Base-by-base conservation (phyloP, 495 filamentous ascomycete genomes). In the Neurospora intermedia region DNA sequence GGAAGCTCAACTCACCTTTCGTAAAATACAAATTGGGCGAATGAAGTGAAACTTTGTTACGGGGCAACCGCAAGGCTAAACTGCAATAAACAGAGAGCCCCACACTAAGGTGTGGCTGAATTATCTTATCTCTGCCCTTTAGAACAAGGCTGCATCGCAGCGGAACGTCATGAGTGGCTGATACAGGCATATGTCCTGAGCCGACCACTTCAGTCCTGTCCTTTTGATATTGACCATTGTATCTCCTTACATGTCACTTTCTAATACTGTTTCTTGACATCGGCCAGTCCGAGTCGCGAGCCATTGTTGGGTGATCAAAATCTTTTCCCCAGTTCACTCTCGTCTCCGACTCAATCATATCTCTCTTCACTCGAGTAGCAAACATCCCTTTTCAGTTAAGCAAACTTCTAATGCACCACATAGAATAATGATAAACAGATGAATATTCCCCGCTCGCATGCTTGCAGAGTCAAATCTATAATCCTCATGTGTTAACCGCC, bases 1-100 rank as follows among this genome's bases (percentile, higher is more conserved):
- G 27, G 27, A 35, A 62, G 48, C 6, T 66, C 54, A 15, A 66
- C 27, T 35, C 9, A 66, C 54, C 54, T 66, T 31, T 16, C 2
- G 11, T 66, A 66, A 66, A 66, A 66, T 66, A 66, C 54, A 9
- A 66, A 66, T 16, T 72, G 54, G 71, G 59, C 71, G 54, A 72
- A 72, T 70, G 43, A 46, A 35, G n/a, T 35, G 54, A 66, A 35
- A 66, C 54, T 66, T 66, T 66, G 54, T 62, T 62, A 62, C 54
- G 23, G 23, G 54, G 54, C 27, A 66, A 66, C 23, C 23, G 27
- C 54, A 66, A 66, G 54, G 54, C 54, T 66, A 66, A 66, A 38
- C 27, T 15, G 16, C 31, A 38, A 27, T 35, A 66, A 66, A 35
- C 54, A 35, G 11, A 66, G 27, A 4, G 46, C 13, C 54, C 54